These are phyloP conservation scores for Solanum rostratum DNA, from an alignment of 257 asterid genomes.

Conservation along the genomic window DNA sequence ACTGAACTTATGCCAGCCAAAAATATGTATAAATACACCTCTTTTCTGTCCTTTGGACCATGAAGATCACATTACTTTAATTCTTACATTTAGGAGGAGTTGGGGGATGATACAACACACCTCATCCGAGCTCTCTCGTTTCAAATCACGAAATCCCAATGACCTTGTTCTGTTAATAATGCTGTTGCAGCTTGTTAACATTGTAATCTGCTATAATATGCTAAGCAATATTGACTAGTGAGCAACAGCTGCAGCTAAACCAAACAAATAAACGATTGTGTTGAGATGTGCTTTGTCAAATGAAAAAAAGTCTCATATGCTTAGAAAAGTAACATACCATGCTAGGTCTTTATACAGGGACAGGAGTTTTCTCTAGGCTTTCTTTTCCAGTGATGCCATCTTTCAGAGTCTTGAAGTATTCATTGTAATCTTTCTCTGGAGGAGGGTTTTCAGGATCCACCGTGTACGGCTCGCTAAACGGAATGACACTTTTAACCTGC, in stretches of 20 bases:
- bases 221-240: neutral
- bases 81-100: neutral
- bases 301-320: neutral
- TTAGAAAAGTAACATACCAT: slow-evolving; percentile 8
- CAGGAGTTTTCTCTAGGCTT: slow-evolving; percentile 58
- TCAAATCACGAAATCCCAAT: neutral
- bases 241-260: neutral
- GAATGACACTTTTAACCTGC: slow-evolving; percentile 87
- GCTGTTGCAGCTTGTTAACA: neutral
- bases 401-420: slow-evolving; percentile 59
- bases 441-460: slow-evolving; percentile 97
- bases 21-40: neutral
- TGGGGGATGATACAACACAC: neutral
- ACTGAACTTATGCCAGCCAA: neutral
- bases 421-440: slow-evolving; percentile 73
- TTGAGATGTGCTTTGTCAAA: neutral
- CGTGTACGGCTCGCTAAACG: slow-evolving; percentile 83
- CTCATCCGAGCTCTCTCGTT: neutral
- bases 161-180: neutral
- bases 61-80: neutral
- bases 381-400: slow-evolving; percentile 93
- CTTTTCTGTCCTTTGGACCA: neutral
- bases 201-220: neutral
- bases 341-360: slow-evolving; percentile 32
- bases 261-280: neutral